Conservation (phyloP, 768 basidiomycete species). For the Lactarius vividus region DNA sequence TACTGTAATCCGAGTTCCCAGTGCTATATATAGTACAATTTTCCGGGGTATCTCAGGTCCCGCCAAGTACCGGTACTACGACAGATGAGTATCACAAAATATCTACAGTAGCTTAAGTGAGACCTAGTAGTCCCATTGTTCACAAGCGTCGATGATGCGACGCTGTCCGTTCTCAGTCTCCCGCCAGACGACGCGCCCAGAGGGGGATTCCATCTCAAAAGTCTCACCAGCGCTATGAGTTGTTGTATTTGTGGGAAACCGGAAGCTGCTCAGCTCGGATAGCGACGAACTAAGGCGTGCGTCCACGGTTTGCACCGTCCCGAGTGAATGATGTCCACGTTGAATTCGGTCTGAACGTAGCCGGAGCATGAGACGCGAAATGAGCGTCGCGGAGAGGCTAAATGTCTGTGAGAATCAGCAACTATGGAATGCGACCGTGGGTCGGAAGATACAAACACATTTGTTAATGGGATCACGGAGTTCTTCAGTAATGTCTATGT, state of each 20-base stretch:
- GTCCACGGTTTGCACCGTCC: background rate
- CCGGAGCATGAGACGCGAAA: slow-evolving; percentile 7
- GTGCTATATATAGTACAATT: no score
- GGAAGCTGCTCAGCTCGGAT: background rate
- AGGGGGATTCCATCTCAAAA: background rate
- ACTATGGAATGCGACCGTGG: background rate
- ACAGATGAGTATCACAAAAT: background rate
- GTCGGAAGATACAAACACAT: background rate
- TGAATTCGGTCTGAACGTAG: background rate
- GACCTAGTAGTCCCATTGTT: background rate
- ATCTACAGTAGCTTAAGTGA: background rate
- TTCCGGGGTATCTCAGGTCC: no score
- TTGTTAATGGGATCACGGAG: background rate
- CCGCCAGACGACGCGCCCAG: background rate
- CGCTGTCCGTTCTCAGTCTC: slow-evolving; percentile 27
- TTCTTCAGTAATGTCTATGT: background rate
- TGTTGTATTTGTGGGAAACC: background rate
- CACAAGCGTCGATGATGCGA: slow-evolving; percentile 32
- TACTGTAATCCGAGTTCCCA: no score
- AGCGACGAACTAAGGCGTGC: background rate
- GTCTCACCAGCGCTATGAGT: background rate
- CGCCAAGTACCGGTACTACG: background rate
- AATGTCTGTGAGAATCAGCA: background rate
- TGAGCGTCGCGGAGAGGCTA: slow-evolving; percentile 8
- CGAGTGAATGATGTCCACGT: background rate